Evolutionary conservation across 2,329 filamentous ascomycete species (phyloP).

Genomic region (Alternaria infectoria): DNA sequence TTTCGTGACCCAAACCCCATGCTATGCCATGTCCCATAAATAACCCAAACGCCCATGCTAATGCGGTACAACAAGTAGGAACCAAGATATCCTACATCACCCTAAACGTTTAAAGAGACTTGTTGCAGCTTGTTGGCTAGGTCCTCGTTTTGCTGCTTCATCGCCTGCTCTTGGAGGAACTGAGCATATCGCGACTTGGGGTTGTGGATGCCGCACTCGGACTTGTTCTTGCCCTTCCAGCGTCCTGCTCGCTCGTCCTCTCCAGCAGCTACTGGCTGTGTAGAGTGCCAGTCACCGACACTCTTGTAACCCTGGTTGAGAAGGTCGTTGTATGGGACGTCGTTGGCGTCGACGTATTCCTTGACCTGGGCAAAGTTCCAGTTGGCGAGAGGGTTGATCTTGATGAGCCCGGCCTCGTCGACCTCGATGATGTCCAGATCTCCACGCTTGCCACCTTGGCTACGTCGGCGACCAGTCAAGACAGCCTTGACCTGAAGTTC

Average conservation of each 20-base stretch:
- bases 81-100: slow-evolving; percentile 5
- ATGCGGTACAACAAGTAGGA: slow-evolving; percentile 14
- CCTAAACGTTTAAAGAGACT: slow-evolving; percentile 30
- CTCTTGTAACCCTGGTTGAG: slow-evolving; percentile 97
- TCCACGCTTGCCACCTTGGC: slow-evolving; percentile 91
- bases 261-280: slow-evolving; percentile 82
- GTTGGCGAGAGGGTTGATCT: slow-evolving; percentile 96
- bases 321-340: slow-evolving; percentile 92
- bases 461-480: slow-evolving; percentile 87
- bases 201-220: slow-evolving; percentile 99
- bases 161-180: slow-evolving; percentile 76
- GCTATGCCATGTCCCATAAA: slow-evolving; percentile 15
- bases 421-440: slow-evolving; percentile 91
- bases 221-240: slow-evolving; percentile 96
- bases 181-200: slow-evolving; percentile 91
- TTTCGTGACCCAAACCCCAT: slow-evolving; percentile 12
- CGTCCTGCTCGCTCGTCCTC: slow-evolving; percentile 96
- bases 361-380: slow-evolving; percentile 93
- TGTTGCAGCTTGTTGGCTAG: slow-evolving; percentile 41
- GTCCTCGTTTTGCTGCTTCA: slow-evolving; percentile 58
- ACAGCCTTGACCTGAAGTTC: slow-evolving; percentile 89
- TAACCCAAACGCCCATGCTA: slow-evolving; percentile 48
- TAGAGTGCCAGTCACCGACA: slow-evolving; percentile 97
- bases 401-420: slow-evolving; percentile 89
- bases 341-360: slow-evolving; percentile 81